Percentiles rank a stretch among this genome's conserved stretches.
Evolutionary conservation across 768 basidiomycete species (phyloP).

Genomic region (Suillus discolor): DNA sequence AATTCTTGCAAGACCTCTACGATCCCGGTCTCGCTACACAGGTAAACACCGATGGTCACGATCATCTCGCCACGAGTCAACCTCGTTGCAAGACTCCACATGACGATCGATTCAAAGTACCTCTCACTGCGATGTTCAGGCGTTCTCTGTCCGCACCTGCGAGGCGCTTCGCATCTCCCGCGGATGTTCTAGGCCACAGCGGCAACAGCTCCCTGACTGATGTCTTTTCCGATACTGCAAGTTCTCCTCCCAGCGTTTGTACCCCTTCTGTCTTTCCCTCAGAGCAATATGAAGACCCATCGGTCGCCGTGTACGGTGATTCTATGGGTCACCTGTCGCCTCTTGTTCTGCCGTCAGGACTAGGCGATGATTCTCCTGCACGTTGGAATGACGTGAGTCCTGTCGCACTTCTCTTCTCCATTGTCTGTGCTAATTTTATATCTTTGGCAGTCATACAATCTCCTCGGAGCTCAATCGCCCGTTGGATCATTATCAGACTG

Average conservation of each 20-base stretch:
- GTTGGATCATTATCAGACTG: constrained; percentile 17
- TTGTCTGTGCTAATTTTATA: constrained; percentile 19
- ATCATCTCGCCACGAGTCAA: constrained; percentile 13
- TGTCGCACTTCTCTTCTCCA: constrained; percentile 16
- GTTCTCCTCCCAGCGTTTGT: constrained; percentile 19
- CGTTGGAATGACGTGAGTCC: constrained; percentile 38
- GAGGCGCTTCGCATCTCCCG: constrained; percentile 20
- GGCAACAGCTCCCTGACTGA: constrained; percentile 30
- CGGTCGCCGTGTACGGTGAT: constrained; percentile 24
- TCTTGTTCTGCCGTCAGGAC: constrained; percentile 32
- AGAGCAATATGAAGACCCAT: constrained; percentile 27
- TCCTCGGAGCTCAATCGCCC: constrained; percentile 31
- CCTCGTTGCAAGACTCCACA: constrained; percentile 33
- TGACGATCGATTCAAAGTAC: constrained; percentile 42
- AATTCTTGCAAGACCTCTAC: neutral
- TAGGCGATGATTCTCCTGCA: constrained; percentile 30
- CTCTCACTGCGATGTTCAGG: constrained; percentile 67
- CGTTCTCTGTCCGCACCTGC: constrained; percentile 63
- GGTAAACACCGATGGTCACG: constrained; percentile 8
- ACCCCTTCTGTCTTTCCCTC: constrained; percentile 12
- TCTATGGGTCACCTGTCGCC: constrained; percentile 31
- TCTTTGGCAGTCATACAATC: constrained; percentile 34
- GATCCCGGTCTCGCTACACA: neutral
- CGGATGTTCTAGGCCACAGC: constrained; percentile 16
- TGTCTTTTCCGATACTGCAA: constrained; percentile 32